phyloP scores from a whole-genome alignment of 495 filamentous ascomycete genomes.

The Astrocystis sublimbata region DNA sequence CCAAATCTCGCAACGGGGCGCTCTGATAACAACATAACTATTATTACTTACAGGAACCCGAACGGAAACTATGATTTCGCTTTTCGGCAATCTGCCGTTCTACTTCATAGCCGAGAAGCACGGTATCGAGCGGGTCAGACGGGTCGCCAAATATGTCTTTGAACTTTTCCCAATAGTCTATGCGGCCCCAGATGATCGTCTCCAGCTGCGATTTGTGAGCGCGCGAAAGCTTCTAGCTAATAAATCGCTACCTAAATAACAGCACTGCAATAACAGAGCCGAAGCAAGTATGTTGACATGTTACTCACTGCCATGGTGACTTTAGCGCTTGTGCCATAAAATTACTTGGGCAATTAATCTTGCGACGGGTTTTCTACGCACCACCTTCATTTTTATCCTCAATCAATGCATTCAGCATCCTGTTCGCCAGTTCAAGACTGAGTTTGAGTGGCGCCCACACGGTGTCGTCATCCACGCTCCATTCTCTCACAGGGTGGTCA shows the following conservation, averaged over 20 bases:
- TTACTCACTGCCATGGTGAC: neutral
- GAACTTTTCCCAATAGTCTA: slow-evolving; percentile 2
- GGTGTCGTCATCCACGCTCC: neutral
- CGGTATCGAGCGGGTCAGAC: neutral
- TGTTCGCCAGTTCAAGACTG: neutral
- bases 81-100: neutral
- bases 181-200: neutral
- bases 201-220: neutral
- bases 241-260: neutral
- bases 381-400: slow-evolving; percentile 2
- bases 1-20: neutral
- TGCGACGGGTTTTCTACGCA: neutral
- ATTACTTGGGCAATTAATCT: neutral
- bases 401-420: neutral
- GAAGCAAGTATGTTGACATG: neutral
- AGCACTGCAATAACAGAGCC: neutral
- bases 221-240: neutral
- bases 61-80: neutral
- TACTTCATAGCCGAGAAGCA: neutral
- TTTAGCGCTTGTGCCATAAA: neutral
- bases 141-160: neutral
- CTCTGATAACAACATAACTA: neutral
- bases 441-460: neutral
- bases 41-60: neutral
- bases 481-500: neutral